These are phyloP conservation scores for Nigrograna mackinnonii DNA, from an alignment of 2,329 filamentous ascomycete genomes.

Conservation along the genomic window DNA sequence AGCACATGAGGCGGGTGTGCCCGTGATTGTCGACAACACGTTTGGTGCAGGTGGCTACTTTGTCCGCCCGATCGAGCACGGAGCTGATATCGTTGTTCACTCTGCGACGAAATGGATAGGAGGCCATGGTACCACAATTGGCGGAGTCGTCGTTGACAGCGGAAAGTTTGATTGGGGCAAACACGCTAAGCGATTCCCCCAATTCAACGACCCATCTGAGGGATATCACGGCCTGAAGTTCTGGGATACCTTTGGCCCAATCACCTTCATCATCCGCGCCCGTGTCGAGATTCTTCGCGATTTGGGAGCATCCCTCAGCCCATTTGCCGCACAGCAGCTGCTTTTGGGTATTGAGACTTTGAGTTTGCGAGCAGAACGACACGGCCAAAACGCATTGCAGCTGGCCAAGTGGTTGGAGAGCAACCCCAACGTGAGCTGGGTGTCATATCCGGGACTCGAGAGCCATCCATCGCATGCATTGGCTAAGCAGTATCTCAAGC, in stretches of 20 bases:
- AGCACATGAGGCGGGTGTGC: slow-evolving; percentile 68
- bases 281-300: slow-evolving; percentile 91
- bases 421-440: slow-evolving; percentile 86
- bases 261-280: slow-evolving; percentile 81
- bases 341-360: slow-evolving; percentile 89
- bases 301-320: slow-evolving; percentile 79
- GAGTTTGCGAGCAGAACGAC: slow-evolving; percentile 81
- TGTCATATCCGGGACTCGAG: slow-evolving; percentile 87
- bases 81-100: slow-evolving; percentile 92
- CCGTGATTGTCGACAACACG: slow-evolving; percentile 78
- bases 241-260: slow-evolving; percentile 85
- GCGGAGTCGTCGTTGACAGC: slow-evolving; percentile 81
- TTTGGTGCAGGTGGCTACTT: slow-evolving; percentile 94
- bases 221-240: slow-evolving; percentile 95
- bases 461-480: slow-evolving; percentile 78
- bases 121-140: slow-evolving; percentile 91
- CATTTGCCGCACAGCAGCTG: slow-evolving; percentile 91
- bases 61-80: slow-evolving; percentile 82
- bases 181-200: slow-evolving; percentile 81
- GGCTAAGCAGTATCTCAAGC: slow-evolving; percentile 84
- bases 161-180: slow-evolving; percentile 95
- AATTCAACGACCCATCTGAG: slow-evolving; percentile 85
- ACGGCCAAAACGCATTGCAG: slow-evolving; percentile 79
- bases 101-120: slow-evolving; percentile 98
- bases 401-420: slow-evolving; percentile 83